phyloP scores from a whole-genome alignment of 768 basidiomycete genomes.

The Tephrocybe rancida region DNA sequence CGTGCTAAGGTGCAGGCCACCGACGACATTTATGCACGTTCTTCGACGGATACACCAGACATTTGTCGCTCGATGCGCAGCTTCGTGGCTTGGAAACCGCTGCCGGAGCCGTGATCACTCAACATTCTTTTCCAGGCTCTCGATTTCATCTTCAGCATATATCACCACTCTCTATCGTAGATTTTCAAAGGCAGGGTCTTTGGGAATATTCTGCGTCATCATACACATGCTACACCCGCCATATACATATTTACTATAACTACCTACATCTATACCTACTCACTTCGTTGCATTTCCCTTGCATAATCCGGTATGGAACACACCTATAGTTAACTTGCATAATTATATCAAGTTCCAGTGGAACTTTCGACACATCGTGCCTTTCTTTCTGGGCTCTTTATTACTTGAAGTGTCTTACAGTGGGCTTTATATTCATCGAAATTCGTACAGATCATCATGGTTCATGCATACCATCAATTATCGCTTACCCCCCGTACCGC shows the following conservation, averaged over 20 bases:
- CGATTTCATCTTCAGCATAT: neutral
- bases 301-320: conserved; percentile 5
- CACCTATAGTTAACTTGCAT: neutral
- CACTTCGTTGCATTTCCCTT: conserved; percentile 12
- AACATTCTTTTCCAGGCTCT: neutral
- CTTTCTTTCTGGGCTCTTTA: neutral
- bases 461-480: neutral
- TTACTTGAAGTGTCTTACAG: neutral
- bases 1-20: conserved; percentile 33
- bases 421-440: too few relatives aligned
- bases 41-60: conserved; percentile 16
- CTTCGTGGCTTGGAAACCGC: conserved; percentile 53
- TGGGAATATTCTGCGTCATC: neutral
- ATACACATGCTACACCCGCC: neutral
- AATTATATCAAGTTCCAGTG: neutral
- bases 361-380: neutral
- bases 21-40: neutral
- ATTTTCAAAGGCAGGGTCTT: too few relatives aligned
- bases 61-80: conserved; percentile 54
- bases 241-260: neutral
- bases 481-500: neutral
- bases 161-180: neutral
- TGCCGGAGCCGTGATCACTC: neutral
- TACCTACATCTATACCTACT: neutral
- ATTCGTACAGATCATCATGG: neutral